Evolutionary conservation across 23 red algal genomes (phyloP), one percentile per base, ranked within the genome.

Genomic region (Agarophyton chilense): DNA sequence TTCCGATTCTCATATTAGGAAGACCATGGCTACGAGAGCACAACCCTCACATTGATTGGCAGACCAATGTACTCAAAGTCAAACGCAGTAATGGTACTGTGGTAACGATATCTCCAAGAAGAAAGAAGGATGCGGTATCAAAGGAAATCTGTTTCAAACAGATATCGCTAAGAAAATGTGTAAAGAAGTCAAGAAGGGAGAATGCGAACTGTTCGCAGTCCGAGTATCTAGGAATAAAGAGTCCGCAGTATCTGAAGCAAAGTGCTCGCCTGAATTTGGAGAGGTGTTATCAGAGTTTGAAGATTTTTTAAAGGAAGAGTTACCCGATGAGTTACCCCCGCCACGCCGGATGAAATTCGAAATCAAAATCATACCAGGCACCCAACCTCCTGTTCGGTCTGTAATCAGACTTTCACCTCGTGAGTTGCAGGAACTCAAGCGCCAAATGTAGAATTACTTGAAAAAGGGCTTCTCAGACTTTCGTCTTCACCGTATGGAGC

Each of bases 361-460:
- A 38, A 74, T 74, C 21, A 47, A 74, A 5, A 36, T 24, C 4
- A 47, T 11, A 21, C 36, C 36, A 31, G 68, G 42, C 6, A 24
- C 9, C 6, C 5, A 5, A 74, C 76, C 76, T 56, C 76, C 52
- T 5, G 45, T 38, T 25, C 32, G 45, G 8, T 24, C 52, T 9
- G 52, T 80, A 4, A 80, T 80, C 28, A 44, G 76, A 55, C n/a
- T 80, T 7, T 55, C 47, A 16, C 58, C n/a, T 12, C 7, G 43
- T 12, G 76, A 80, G 34, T 31, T 52, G 7, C 7, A 73, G 24
- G 47, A 80, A 80, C 47, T 80, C 8, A 80, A 80, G 26, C 58
- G 54, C 8, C 76, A 80, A 32, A 11, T 80, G 14, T 7, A 8
- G 7, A 47, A 52, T 8, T 54, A 11, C 29, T 80, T 16, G 36